These are phyloP conservation scores for Penicillium sp. DNA, from an alignment of 2,329 filamentous ascomycete genomes.

Conservation along the genomic window DNA sequence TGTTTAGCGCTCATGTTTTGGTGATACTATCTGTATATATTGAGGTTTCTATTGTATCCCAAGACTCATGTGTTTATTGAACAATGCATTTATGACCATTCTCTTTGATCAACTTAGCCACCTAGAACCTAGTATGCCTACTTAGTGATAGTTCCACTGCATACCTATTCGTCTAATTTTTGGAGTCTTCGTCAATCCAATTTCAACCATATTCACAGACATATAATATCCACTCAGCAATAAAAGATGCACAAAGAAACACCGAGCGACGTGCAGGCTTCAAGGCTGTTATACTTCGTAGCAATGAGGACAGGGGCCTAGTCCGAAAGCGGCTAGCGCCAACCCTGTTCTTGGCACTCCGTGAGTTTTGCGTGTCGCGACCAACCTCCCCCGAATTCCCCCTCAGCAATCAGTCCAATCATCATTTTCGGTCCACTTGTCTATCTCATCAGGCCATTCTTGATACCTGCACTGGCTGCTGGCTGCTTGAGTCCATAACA, in stretches of 20 bases:
- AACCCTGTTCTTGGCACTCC: slow-evolving; percentile 29
- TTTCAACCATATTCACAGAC: background rate
- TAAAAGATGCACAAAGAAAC: background rate
- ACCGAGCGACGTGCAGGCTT: background rate
- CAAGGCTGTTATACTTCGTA: no score
- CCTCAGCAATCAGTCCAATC: slow-evolving; percentile 24
- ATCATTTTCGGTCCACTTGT: slow-evolving; percentile 16
- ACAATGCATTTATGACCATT: background rate
- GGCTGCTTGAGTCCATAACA: slow-evolving; percentile 1
- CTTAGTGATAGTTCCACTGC: background rate
- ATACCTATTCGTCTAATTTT: background rate
- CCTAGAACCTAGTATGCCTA: background rate
- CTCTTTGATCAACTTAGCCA: background rate
- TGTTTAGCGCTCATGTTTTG: no score
- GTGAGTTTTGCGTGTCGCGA: slow-evolving; percentile 38
- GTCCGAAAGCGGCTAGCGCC: slow-evolving; percentile 18
- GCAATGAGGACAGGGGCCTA: no score
- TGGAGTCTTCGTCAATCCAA: background rate
- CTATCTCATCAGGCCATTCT: slow-evolving; percentile 14
- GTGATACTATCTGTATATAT: no score
- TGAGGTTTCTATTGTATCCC: no score
- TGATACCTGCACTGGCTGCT: slow-evolving; percentile 6
- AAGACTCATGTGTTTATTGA: background rate
- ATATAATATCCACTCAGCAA: no score
- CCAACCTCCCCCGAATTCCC: slow-evolving; percentile 33